phyloP scores from a whole-genome alignment of 495 filamentous ascomycete genomes.

The Annulohypoxylon maeteangense region DNA sequence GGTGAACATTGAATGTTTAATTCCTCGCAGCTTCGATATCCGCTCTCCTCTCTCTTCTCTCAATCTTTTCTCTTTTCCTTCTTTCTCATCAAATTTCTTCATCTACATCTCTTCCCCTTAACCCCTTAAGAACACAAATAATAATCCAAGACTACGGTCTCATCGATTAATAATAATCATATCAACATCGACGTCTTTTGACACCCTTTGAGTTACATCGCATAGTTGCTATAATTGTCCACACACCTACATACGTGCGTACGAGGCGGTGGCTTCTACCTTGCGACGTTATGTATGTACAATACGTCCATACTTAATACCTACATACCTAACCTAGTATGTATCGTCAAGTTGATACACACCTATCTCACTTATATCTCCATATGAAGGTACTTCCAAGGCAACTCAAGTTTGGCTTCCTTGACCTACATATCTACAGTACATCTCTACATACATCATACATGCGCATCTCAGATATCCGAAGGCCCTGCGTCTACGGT shows the following conservation, averaged over 20 bases:
- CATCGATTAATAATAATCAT: constrained; percentile 41
- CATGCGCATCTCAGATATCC: constrained; percentile 7
- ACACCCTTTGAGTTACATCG: constrained; percentile 44
- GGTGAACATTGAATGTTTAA: not conserved
- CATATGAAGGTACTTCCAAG: not conserved
- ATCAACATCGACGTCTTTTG: constrained; percentile 32
- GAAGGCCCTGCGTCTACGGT: constrained; percentile 8
- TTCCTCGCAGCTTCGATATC: not conserved
- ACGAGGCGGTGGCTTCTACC: constrained; percentile 28
- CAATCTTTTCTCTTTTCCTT: not conserved
- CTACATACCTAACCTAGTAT: too few relatives aligned
- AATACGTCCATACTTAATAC: too few relatives aligned
- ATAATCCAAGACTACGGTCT: constrained; percentile 34
- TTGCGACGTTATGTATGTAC: constrained; percentile 17
- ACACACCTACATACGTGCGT: constrained; percentile 18
- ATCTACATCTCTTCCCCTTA: constrained; percentile 8
- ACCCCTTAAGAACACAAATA: not conserved
- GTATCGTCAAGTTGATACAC: not conserved
- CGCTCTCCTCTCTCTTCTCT: too few relatives aligned
- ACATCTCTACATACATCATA: too few relatives aligned
- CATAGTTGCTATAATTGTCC: constrained; percentile 43
- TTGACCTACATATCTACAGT: not conserved
- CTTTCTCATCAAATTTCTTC: constrained; percentile 5
- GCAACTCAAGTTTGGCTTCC: not conserved
- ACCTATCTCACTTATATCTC: constrained; percentile 5